Percentiles rank a stretch among this genome's conserved stretches.
These are phyloP conservation scores for Asclepias syriaca DNA, from an alignment of 257 asterid genomes.

Conservation along the genomic window DNA sequence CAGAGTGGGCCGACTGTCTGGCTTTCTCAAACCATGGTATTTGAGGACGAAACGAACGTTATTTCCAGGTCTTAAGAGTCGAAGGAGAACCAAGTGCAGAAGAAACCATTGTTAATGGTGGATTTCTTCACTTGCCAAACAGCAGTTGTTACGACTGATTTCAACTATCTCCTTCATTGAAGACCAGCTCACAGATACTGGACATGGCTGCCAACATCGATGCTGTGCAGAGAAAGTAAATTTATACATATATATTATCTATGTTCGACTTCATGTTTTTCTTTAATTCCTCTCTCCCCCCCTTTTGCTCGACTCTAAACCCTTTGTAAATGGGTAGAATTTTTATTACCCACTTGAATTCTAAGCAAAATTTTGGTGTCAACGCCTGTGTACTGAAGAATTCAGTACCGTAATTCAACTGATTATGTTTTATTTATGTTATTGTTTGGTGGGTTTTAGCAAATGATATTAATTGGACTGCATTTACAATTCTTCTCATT, in stretches of 20 bases:
- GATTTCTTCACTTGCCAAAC: background rate
- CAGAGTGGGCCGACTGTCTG: background rate
- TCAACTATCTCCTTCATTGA: background rate
- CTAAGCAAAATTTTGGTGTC: background rate
- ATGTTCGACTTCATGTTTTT: constrained; percentile 7
- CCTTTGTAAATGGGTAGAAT: background rate
- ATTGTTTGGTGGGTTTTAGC: too few species aligned
- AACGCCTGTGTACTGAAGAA: background rate
- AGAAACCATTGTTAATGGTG: background rate
- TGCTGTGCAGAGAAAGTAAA: constrained; percentile 59
- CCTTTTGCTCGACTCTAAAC: background rate
- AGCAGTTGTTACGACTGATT: background rate
- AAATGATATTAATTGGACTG: background rate
- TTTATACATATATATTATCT: background rate
- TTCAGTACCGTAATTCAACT: background rate
- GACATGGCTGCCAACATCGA: constrained; percentile 53
- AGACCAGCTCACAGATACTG: background rate
- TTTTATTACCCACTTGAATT: background rate
- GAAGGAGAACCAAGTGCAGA: background rate
- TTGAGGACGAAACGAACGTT: background rate
- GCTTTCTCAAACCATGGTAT: background rate
- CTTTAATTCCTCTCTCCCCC: background rate
- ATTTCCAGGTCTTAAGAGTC: background rate
- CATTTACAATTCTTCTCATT: background rate
- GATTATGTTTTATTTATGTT: background rate